Evolutionary conservation across 257 asterid species (phyloP).

Genomic region (Forsythia viridissima): DNA sequence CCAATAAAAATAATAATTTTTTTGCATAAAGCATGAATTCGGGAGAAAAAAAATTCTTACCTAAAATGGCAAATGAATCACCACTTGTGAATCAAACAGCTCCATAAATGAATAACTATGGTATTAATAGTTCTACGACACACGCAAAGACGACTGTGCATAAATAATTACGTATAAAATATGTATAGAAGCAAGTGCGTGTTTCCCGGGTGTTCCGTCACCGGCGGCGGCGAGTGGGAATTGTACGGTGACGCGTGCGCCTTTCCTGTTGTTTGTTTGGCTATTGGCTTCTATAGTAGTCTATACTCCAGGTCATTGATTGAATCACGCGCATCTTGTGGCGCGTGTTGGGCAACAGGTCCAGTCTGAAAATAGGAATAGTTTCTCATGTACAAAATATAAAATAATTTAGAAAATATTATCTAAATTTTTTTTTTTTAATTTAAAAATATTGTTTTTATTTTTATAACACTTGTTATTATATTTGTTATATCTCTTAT

Average conservation of each 20-base stretch:
- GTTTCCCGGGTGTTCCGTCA: constrained; percentile 21
- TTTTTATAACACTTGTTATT: too few species aligned
- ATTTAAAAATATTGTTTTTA: too few species aligned
- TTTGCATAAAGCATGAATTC: background rate
- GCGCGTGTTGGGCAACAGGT: constrained; percentile 16
- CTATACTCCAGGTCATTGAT: background rate
- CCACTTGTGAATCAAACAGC: constrained; percentile 30
- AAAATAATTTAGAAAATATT: too few species aligned
- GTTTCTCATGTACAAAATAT: too few species aligned
- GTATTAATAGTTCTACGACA: background rate
- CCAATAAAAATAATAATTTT: too few species aligned
- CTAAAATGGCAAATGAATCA: constrained; percentile 28
- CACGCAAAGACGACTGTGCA: background rate
- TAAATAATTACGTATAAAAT: background rate
- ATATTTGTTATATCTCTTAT: too few species aligned
- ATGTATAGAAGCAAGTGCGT: background rate
- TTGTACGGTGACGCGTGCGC: background rate
- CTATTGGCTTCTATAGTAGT: background rate
- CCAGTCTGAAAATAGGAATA: too few species aligned
- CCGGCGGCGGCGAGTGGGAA: constrained; percentile 21
- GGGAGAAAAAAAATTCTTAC: constrained; percentile 15
- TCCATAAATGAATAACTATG: constrained; percentile 17
- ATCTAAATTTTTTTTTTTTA: too few species aligned
- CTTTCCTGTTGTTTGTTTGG: background rate
- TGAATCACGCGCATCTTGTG: background rate